A percentile compares a stretch with the other conserved stretches of the same genome.
phyloP scores from a whole-genome alignment of 345 rosid species.

The Dovyalis caffra region DNA sequence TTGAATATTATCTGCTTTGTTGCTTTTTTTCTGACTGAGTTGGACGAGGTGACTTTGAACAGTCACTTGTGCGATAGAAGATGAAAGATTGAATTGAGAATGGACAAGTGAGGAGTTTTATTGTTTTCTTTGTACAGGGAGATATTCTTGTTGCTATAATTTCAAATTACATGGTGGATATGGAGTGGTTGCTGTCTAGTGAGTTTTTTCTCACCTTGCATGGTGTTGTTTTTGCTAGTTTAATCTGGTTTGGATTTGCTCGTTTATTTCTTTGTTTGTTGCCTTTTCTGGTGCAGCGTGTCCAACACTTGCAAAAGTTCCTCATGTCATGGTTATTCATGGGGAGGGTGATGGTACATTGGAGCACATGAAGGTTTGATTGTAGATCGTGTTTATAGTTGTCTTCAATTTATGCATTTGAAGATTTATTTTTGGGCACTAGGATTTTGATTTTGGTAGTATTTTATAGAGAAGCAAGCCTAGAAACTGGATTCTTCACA shows the following conservation, averaged over 20 bases:
- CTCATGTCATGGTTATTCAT: conserved; percentile 78
- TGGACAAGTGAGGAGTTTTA: too few species aligned
- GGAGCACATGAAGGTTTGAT: conserved; percentile 74
- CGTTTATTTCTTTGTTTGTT: not conserved
- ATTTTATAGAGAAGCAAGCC: conserved; percentile 67
- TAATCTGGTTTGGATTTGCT: not conserved
- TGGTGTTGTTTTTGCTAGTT: not conserved
- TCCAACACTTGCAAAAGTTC: conserved; percentile 63
- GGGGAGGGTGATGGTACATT: conserved; percentile 81
- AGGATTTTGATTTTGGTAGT: conserved; percentile 9
- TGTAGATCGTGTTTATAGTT: not conserved
- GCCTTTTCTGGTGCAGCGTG: conserved; percentile 52
- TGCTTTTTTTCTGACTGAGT: not conserved
- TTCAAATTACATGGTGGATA: conserved; percentile 93
- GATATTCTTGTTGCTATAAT: conserved; percentile 66
- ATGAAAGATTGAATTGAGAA: not conserved
- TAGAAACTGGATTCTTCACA: conserved; percentile 81
- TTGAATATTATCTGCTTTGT: too few species aligned
- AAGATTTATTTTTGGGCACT: not conserved
- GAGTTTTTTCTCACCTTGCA: conserved; percentile 13
- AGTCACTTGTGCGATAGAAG: not conserved
- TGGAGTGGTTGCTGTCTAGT: conserved; percentile 80
- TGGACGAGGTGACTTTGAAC: not conserved
- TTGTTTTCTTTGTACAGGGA: conserved; percentile 48
- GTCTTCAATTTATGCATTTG: not conserved